Evolutionary conservation across 176 grass and related monocot genomes (phyloP).

Genomic region (Chrysopogon serrulatus): DNA sequence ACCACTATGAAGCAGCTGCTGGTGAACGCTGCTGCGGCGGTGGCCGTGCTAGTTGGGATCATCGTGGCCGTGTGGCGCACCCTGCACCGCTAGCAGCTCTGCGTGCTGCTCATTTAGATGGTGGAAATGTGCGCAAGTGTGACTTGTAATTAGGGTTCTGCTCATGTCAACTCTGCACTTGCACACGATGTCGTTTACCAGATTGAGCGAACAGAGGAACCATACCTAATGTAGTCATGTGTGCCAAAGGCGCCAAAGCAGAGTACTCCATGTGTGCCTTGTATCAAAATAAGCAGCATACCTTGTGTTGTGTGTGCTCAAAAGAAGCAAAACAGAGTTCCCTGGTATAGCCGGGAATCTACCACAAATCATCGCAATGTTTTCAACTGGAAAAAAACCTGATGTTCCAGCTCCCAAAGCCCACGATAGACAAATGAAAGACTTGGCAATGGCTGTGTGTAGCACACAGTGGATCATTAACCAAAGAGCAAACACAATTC

Average conservation of each 20-base stretch:
- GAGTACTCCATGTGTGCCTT: no score
- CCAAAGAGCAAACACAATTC: background rate
- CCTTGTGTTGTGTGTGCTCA: no score
- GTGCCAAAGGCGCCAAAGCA: no score
- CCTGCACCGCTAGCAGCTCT: background rate
- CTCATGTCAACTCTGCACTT: background rate
- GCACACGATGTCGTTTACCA: background rate
- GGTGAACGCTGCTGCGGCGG: conserved; percentile 31
- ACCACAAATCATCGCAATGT: background rate
- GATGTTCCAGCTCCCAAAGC: background rate
- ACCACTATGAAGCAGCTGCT: background rate
- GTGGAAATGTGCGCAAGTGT: background rate
- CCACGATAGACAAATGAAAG: background rate
- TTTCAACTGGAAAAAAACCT: background rate
- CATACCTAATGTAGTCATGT: no score
- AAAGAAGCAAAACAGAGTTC: no score
- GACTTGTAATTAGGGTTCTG: background rate
- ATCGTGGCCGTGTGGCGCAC: conserved; percentile 5
- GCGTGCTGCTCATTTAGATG: background rate
- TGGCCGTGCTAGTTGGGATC: conserved; percentile 30
- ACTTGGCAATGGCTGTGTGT: background rate
- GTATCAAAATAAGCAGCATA: no score
- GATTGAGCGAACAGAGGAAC: no score
- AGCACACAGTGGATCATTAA: background rate
- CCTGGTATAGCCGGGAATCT: background rate